Evolutionary conservation across 208 protist species (phyloP), one percentile per base, ranked within the genome.

Genomic region (Trypanosoma scelopori): DNA sequence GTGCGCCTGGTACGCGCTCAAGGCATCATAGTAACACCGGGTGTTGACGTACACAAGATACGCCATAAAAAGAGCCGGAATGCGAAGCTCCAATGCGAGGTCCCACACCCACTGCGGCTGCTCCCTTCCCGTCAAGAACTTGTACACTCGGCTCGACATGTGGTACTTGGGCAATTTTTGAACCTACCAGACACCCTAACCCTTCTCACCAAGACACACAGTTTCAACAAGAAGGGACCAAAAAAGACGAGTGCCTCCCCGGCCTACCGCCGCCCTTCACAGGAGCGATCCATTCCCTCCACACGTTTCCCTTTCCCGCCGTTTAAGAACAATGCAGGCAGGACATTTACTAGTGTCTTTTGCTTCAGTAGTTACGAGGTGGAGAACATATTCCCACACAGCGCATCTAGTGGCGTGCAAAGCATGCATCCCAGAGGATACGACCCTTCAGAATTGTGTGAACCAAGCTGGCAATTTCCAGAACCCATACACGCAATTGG

Each of bases 21-120:
- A 55, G 0, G 84, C 81, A 47, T 93, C 83, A 69, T 89, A 91
- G 69, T 92, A 93, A 72, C 81, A 92, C 39, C 68, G 75, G 0
- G 89, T 93, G 67, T 93, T 91, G 20, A 88, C 82, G 55, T 87
- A 88, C 16, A 91, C 78, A 43, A 82, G 68, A 27, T 82, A 79
- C 4, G 74, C 51, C 20, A 91, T 49, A 18, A 87, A 79, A 20
- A 92, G 28, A 32, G 81, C 84, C 5, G 89, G 89, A 41, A 95
- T 76, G 59, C 89, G 86, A 12, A 93, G 27, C 64, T 93, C 86
- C n/a, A 95, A 78, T 0, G 86, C 86, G 69, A 95, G 76, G 64
- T 95, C 89, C 83, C 84, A 91, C 61, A 93, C 46, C 86, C 89
- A 95, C 62, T 91, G 85, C 0, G 89, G 89, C 70, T 91, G 84